Base-by-base conservation (phyloP, 805 yeast genomes). In the Yarrowia sp. region DNA sequence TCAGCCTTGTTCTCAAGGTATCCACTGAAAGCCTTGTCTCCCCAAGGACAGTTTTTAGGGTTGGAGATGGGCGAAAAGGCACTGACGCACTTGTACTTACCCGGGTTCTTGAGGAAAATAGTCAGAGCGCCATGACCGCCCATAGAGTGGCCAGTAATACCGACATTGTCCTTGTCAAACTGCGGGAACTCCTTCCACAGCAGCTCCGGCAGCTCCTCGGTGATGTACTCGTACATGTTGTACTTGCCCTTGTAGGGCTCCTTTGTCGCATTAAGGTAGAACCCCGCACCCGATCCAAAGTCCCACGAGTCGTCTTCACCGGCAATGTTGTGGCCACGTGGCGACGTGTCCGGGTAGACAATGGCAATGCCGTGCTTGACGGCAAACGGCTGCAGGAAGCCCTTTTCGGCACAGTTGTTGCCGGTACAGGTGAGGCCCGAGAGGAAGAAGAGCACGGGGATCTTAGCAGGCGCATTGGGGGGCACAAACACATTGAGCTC, bases 71-170 rank as follows among this genome's bases (percentile, higher is more conserved):
- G 98, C 0, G 98, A 84, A 78, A 93, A 93, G 0, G 97, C 98
- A 66, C 90, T 84, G 45, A 89, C 92, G 1, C 95, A 86, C 73
- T 84, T 84, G 79, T 88, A 93, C 71, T 79, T 80, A 1, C 86
- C 87, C 0, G 92, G 90, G 74, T 88, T 85, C 68, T 81, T 83
- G 66, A 93, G 77, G 69, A 76, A 85, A n/a, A 86, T 79, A 67
- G 88, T 78, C 67, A 93, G 76, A 0, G 99, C 96, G 65, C 98
- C 99, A 74, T 84, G 90, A 0, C 99, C 99, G 60, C 99, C 99
- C 98, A 95, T 95, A 1, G 99, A 95, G 75, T 95, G 98, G 48
- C 99, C 99, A n/a, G 95, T 86, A 69, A 93, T 84, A 18, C 93
- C 83, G 61, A 86, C 81, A 44, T 83, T 86, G 43, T 77, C 74